phyloP scores from a whole-genome alignment of 768 basidiomycete genomes.

The Podaxis sp. region DNA sequence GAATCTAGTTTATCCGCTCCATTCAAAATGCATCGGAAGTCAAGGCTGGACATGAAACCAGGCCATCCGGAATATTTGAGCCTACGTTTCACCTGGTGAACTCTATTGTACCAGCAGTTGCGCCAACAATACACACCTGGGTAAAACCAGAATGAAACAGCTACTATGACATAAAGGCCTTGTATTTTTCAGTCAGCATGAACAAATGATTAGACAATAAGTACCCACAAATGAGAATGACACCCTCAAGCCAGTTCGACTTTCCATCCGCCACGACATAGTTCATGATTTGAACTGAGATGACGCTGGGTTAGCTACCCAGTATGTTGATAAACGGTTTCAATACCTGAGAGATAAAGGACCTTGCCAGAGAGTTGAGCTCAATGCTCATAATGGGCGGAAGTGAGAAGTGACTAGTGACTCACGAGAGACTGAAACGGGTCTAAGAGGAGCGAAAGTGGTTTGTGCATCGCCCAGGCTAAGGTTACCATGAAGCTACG shows the following conservation, averaged over 20 bases:
- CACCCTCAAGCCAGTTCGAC: slow-evolving; percentile 90
- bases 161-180: slow-evolving; percentile 73
- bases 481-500: slow-evolving; percentile 69
- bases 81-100: slow-evolving; percentile 4
- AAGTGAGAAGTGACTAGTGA: slow-evolving; percentile 19
- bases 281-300: slow-evolving; percentile 74
- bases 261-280: slow-evolving; percentile 84
- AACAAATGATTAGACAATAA: background rate
- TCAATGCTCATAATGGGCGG: background rate
- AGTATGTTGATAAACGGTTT: background rate
- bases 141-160: slow-evolving; percentile 72
- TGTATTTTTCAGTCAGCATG: background rate
- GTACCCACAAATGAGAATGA: slow-evolving; percentile 65
- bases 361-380: slow-evolving; percentile 24
- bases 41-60: slow-evolving; percentile 8
- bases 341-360: slow-evolving; percentile 47
- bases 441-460: slow-evolving; percentile 80
- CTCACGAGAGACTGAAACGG: slow-evolving; percentile 71
- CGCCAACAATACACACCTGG: slow-evolving; percentile 32
- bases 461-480: slow-evolving; percentile 80
- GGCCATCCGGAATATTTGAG: slow-evolving; percentile 22
- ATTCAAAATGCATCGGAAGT: background rate
- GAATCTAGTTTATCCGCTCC: no score
- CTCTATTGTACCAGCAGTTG: background rate
- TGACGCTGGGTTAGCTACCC: background rate